Percentiles rank a stretch among this genome's conserved stretches.
Conservation (phyloP, 768 basidiomycete genomes). For the Kockovaella imperatae region DNA sequence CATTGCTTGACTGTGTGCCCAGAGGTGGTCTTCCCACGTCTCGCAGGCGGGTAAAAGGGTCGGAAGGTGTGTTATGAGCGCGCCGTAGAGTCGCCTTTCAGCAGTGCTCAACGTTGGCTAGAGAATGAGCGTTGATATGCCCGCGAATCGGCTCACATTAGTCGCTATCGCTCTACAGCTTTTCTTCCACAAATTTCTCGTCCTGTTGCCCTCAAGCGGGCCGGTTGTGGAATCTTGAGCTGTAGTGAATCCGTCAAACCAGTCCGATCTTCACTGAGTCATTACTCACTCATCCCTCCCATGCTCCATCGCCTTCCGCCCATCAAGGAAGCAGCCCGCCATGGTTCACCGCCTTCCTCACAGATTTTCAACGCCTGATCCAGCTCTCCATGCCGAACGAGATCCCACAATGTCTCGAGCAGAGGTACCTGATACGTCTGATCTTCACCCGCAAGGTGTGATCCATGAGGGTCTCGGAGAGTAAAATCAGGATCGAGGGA, state of each 20-base stretch:
- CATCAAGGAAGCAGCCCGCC: constrained; percentile 82
- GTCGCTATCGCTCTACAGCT: constrained; percentile 71
- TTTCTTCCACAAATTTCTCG: constrained; percentile 76
- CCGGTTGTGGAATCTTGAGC: constrained; percentile 9
- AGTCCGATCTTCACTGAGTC: not conserved
- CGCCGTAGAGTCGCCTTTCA: constrained; percentile 81
- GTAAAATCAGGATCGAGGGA: constrained; percentile 40
- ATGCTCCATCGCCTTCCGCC: constrained; percentile 60
- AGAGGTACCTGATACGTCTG: constrained; percentile 76
- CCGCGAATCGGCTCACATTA: constrained; percentile 51
- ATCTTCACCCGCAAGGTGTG: constrained; percentile 36
- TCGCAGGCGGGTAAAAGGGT: constrained; percentile 63
- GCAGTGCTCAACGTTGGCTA: constrained; percentile 57
- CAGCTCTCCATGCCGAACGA: constrained; percentile 73
- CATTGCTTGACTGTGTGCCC: constrained; percentile 73
- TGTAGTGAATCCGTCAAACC: not conserved
- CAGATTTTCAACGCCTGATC: constrained; percentile 79
- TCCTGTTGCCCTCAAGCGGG: constrained; percentile 57
- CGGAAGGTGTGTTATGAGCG: constrained; percentile 63
- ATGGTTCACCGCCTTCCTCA: constrained; percentile 73
- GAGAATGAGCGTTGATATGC: not conserved
- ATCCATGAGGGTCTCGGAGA: constrained; percentile 33
- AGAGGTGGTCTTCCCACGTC: constrained; percentile 92
- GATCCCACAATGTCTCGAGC: constrained; percentile 67
- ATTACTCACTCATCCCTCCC: constrained; percentile 30